Percentiles rank a stretch among this genome's conserved stretches.
These are phyloP conservation scores for Tetracladium setigerum DNA, from an alignment of 495 filamentous ascomycete species.

Conservation along the genomic window DNA sequence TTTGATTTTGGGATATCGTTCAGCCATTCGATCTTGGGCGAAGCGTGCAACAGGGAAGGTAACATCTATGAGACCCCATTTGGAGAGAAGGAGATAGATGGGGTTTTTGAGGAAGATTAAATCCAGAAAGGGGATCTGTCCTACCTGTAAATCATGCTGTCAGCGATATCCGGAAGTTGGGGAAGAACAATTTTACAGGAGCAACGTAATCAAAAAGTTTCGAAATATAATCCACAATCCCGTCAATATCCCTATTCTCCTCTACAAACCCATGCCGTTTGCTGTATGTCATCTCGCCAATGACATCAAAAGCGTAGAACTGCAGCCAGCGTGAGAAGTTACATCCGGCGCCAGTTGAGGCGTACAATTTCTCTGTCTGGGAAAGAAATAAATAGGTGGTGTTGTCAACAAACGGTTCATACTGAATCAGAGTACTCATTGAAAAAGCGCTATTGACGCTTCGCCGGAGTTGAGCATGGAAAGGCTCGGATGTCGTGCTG, in stretches of 20 bases:
- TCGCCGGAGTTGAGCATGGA: slow-evolving; percentile 62
- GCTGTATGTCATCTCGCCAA: slow-evolving; percentile 59
- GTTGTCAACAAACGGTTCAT: slow-evolving; percentile 67
- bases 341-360: slow-evolving; percentile 39
- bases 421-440: slow-evolving; percentile 62
- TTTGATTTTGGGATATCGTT: slow-evolving; percentile 36
- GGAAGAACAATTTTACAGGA: slow-evolving; percentile 43
- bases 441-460: slow-evolving; percentile 67
- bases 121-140: slow-evolving; percentile 59
- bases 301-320: slow-evolving; percentile 75
- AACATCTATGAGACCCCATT: slow-evolving; percentile 41
- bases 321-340: slow-evolving; percentile 69
- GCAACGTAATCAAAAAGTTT: slow-evolving; percentile 50
- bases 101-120: slow-evolving; percentile 53
- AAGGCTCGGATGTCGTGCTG: slow-evolving; percentile 65
- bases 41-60: slow-evolving; percentile 57
- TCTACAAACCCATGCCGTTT: slow-evolving; percentile 58
- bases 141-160: slow-evolving; percentile 37
- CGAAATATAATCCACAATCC: slow-evolving; percentile 47
- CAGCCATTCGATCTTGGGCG: slow-evolving; percentile 46
- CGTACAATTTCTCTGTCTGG: slow-evolving; percentile 55
- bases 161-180: neutral
- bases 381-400: slow-evolving; percentile 55
- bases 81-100: slow-evolving; percentile 40
- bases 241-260: slow-evolving; percentile 55